Evolutionary conservation across 768 basidiomycete genomes (phyloP), one percentile per base, ranked within the genome.

Genomic region (Suillus weaverae): DNA sequence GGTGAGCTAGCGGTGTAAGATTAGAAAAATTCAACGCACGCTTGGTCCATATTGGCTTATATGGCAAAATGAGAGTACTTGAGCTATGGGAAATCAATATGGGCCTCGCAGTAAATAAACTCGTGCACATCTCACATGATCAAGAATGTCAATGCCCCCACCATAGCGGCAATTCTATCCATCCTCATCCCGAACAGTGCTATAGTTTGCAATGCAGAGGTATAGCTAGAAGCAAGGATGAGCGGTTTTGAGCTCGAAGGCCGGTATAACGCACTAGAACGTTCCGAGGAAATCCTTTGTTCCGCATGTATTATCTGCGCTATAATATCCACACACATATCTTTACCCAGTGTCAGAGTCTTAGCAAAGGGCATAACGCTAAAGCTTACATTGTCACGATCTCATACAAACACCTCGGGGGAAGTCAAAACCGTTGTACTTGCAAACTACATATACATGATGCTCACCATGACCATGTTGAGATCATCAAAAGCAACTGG

Each of bases 161-260:
- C 67, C 60, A 85, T 79, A 6, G 89, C 89, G n/a, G 90, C 82
- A 56, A 90, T 79, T 38, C 90, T 82, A 64, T 89, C 85, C 68
- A 89, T 72, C 69, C 86, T 85, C 63, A 92, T 73, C 26, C 90
- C 90, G 68, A 92, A 92, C 13, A 92, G 76, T 2, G 85, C 89
- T 51, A 92, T 86, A 1, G 88, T 89, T 78, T 77, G 67, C 83
- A 79, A 66, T 30, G 73, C 76, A 80, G 64, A 76, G 54, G 69
- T 77, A 69, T 68, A 76, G 48, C 66, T 75, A 51, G 8, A 65
- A 8, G 50, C 65, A 20, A 54, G 62, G 60, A 56, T 39, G 38
- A 65, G 46, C 70, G 36, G 72, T 48, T 26, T 41, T 18, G 14
- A 14, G 26, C 10, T 55, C 18, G 20, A 44, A 20, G 43, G 68